Base-by-base conservation (phyloP, 2,329 filamentous ascomycete genomes). In the Epichloe sylvatica region DNA sequence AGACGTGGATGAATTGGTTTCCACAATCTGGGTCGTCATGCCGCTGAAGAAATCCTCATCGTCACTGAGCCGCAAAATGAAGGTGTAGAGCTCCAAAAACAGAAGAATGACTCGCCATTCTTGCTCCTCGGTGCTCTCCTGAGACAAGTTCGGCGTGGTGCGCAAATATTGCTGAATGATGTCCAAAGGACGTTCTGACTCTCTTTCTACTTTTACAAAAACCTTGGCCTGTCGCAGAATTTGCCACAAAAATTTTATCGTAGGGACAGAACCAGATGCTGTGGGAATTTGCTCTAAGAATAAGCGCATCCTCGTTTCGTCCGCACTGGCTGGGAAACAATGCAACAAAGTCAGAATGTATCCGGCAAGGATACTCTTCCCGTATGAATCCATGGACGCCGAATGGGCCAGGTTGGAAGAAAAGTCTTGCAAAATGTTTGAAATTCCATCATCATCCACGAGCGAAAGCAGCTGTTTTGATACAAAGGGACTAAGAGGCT, bases 291-390 rank as follows among this genome's bases (percentile, higher is more conserved):
- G 56, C 25, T 64, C 63, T 39, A 92, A 74, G 60, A 92, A 97
- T 1, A 97, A 72, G 69, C 88, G 91, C 87, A 97, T 94, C 21
- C 90, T 83, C 52, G 96, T 94, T 52, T 96, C 89, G 60, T 96
- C 90, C 3, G 82, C 83, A 52, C 80, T 77, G 6, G 75, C 71
- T 8, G 91, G 89, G 56, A 97, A 97, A 57, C 89, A 90, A 51
- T 86, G 80, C 4, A 97, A 71, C 3, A 98, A 70, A 0, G 86
- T 90, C 38, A 97, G 72, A 3, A 89, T 87, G 61, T 95, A 97
- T 30, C 84, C 87, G 12, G 91, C 88, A 38, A 95, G 71, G 12
- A 87, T 70, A 56, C 83, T 84, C 2, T 86, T 62, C 5, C 60
- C 62, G 19, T 62, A 58, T n/a, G 62, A 58, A 11, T 64, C 60